Evolutionary conservation across 768 basidiomycete genomes (phyloP).

Genomic region (Hortiboletus campestris): DNA sequence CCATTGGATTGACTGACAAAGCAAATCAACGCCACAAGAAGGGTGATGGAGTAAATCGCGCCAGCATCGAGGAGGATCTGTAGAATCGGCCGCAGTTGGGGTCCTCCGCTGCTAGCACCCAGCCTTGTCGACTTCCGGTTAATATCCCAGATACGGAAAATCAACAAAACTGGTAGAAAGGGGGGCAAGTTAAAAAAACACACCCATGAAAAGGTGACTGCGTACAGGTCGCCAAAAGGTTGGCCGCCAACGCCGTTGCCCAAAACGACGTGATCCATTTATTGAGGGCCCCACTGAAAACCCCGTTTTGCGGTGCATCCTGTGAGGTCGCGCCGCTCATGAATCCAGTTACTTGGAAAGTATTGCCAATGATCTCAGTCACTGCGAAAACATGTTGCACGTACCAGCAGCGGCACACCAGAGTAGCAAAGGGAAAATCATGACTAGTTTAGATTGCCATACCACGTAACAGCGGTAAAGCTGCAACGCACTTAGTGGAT

Average conservation of each 20-base stretch:
- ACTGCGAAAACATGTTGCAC: not conserved
- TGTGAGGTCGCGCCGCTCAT: not conserved
- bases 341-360: not conserved
- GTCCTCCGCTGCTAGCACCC: not conserved
- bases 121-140: not conserved
- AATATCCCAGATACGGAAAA: not conserved
- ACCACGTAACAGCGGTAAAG: not conserved
- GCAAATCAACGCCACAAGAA: not conserved
- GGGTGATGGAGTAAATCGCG: not conserved
- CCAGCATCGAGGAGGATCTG: not conserved
- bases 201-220: not conserved
- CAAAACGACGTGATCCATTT: not conserved
- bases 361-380: not conserved
- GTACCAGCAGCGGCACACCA: not conserved
- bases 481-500: not conserved
- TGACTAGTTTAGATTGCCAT: not conserved
- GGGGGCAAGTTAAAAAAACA: too few species aligned
- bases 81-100: not conserved
- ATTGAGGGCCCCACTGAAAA: not conserved
- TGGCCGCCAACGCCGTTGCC: not conserved
- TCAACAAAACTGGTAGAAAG: not conserved
- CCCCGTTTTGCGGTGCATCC: not conserved
- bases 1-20: not conserved
- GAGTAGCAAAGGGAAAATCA: not conserved
- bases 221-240: not conserved